Base-by-base conservation (phyloP, 768 basidiomycete species). In the Lactarius vividus region DNA sequence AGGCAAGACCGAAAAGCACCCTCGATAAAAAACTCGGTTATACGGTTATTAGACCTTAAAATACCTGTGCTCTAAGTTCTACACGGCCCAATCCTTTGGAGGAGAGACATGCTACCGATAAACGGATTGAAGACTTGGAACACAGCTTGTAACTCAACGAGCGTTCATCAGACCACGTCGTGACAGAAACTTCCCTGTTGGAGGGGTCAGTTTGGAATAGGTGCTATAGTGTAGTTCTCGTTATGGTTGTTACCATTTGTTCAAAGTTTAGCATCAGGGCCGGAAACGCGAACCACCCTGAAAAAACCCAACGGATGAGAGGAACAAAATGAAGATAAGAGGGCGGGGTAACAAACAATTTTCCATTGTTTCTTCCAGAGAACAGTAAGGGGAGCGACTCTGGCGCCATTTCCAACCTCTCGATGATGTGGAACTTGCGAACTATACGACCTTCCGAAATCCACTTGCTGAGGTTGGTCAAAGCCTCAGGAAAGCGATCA, bases 341-440 rank as follows among this genome's bases (percentile, higher is more conserved):
- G 46, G 31, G 15, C 31, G 33, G 10, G 26, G 9, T 10, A 1
- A 77, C 79, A 23, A 68, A 81, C 82, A 94, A 73, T 78, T 95
- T 94, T 46, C 92, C 93, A 0, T 82, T 88, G 72, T 94, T 94
- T 2, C 80, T 88, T 31, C 93, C 92, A 15, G 77, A 83, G 77
- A 86, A 95, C 13, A 96, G 77, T 79, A 92, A 74, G 0, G 82
- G 84, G 52, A 94, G 75, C n/a, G 88, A 83, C 23, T 79, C 78
- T 1, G 91, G 89, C 18, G 90, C 89, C 60, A 87, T 84, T 69
- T 91, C 85, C 53, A 93, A 75, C 2, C 91, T 91, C 59, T 90
- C 80, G 0, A 94, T 84, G 44, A 94, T 77, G 72, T 94, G 92
- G 77, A 90, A 92, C 69, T 87, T 89, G 18, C 88, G 81, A 74